These are phyloP conservation scores for Umbelopsis sp. DNA, from an alignment of 371 early-diverging fungal species.

Conservation along the genomic window DNA sequence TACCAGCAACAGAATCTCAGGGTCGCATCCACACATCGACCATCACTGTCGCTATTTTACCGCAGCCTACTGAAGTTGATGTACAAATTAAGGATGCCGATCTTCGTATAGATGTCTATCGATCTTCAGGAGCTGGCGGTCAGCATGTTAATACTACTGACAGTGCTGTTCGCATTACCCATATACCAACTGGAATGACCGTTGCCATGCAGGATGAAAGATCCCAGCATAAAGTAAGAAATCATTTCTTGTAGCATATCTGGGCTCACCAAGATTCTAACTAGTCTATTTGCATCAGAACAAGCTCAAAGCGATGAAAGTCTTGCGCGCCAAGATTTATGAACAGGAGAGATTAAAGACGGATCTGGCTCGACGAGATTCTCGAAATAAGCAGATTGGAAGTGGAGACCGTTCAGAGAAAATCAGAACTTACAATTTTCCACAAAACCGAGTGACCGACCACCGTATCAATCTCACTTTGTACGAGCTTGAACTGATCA, in stretches of 20 bases:
- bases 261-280: background rate
- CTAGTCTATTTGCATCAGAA: conserved; percentile 54
- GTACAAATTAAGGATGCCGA: conserved; percentile 73
- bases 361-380: conserved; percentile 60
- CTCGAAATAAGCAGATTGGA: conserved; percentile 66
- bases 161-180: conserved; percentile 92
- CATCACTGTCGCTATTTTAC: conserved; percentile 82
- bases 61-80: conserved; percentile 76
- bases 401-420: conserved; percentile 85
- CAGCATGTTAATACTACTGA: conserved; percentile 97
- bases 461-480: conserved; percentile 81
- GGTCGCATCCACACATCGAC: conserved; percentile 90
- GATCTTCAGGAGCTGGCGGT: conserved; percentile 85
- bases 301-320: conserved; percentile 83
- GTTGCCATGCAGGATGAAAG: conserved; percentile 92
- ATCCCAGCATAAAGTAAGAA: conserved; percentile 75
- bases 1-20: conserved; percentile 82
- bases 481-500: conserved; percentile 70
- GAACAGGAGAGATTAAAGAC: conserved; percentile 70
- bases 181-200: conserved; percentile 88
- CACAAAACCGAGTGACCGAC: conserved; percentile 85
- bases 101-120: conserved; percentile 75
- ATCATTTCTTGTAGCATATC: background rate
- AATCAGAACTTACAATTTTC: conserved; percentile 86
- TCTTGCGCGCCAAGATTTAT: conserved; percentile 80